Evolutionary conservation across 495 filamentous ascomycete species (phyloP).

Genomic region (Aspergillus sclerotioniger): DNA sequence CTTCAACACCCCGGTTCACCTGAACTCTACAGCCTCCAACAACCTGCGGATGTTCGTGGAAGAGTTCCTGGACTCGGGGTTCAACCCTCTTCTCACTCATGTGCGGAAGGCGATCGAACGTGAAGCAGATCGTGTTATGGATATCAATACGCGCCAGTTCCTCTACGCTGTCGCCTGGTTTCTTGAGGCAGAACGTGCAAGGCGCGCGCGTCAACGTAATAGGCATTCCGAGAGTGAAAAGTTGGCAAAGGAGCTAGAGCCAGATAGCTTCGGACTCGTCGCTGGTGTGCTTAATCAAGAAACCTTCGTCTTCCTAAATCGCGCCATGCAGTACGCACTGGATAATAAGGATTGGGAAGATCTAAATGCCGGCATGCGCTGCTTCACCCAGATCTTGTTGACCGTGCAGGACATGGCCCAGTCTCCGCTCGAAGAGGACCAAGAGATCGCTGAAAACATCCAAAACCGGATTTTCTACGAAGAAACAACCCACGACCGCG

Average conservation of each 20-base stretch:
- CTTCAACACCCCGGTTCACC: slow-evolving; percentile 67
- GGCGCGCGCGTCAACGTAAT: slow-evolving; percentile 57
- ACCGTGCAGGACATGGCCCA: slow-evolving; percentile 93
- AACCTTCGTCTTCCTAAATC: slow-evolving; percentile 83
- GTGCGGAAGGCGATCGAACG: slow-evolving; percentile 87
- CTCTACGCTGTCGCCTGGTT: slow-evolving; percentile 97
- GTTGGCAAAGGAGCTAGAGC: slow-evolving; percentile 49
- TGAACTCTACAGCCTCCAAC: slow-evolving; percentile 65
- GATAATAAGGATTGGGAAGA: slow-evolving; percentile 86
- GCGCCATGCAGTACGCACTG: slow-evolving; percentile 71
- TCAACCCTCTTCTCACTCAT: slow-evolving; percentile 89
- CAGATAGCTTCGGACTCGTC: slow-evolving; percentile 79
- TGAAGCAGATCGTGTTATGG: slow-evolving; percentile 78
- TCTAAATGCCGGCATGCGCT: slow-evolving; percentile 84
- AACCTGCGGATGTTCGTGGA: slow-evolving; percentile 82
- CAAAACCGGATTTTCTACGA: slow-evolving; percentile 97
- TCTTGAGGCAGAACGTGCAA: slow-evolving; percentile 78
- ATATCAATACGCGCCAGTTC: slow-evolving; percentile 73
- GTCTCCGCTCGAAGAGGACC: slow-evolving; percentile 83
- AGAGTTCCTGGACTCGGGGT: slow-evolving; percentile 91
- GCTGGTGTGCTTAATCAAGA: slow-evolving; percentile 89
- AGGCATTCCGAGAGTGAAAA: slow-evolving; percentile 36
- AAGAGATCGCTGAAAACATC: slow-evolving; percentile 98
- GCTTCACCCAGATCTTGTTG: slow-evolving; percentile 74
- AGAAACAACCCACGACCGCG: slow-evolving; percentile 84